Evolutionary conservation across 192 early-diverging fungal species (phyloP), one percentile per base, ranked within the genome.

Genomic region (Gaertneriomyces semiglobifer): DNA sequence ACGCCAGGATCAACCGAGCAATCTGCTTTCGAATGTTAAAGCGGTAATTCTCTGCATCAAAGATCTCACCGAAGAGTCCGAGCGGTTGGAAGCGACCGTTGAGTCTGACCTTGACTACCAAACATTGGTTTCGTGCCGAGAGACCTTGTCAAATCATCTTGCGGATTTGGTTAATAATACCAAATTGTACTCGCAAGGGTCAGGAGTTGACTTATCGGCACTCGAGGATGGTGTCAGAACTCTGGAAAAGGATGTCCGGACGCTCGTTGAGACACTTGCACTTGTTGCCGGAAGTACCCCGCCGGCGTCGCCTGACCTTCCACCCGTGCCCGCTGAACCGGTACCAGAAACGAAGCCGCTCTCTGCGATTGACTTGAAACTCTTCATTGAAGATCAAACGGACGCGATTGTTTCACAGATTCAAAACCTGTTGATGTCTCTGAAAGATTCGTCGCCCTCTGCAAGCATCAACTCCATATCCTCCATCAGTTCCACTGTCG

Each of bases 361-460:
- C 62, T 58, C 47, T 16, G 74, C 19, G 44, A 65, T 46, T 52
- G 20, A 53, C 46, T 63, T 47, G 6, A 65, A 78, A 66, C 12
- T 54, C n/a, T 78, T 61, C 53, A 18, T 78, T 6, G 73, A 72
- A 46, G 73, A 75, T 7, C 59, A 70, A 50, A 78, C 70, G 14
- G 77, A 78, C 39, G 39, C 43, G n/a, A 76, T 78, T 60, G 77
- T 70, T 11, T 58, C 66, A 19, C 51, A 44, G 14, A 78, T 78
- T 52, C 62, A 63, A 14, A 44, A 53, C 18, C 59, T 78, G 11
- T 45, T 78, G 33, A n/a, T 38, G 20, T 48, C 68, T n/a, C 77
- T 78, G 52, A 39, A 53, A 45, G 18, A 53, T 8, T 39, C 42
- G 12, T 39, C 46, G n/a, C 42, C 48, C 41, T 52, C 18, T 10